phyloP scores from a whole-genome alignment of 2,329 filamentous ascomycete genomes.

The Sporothrix protearum region DNA sequence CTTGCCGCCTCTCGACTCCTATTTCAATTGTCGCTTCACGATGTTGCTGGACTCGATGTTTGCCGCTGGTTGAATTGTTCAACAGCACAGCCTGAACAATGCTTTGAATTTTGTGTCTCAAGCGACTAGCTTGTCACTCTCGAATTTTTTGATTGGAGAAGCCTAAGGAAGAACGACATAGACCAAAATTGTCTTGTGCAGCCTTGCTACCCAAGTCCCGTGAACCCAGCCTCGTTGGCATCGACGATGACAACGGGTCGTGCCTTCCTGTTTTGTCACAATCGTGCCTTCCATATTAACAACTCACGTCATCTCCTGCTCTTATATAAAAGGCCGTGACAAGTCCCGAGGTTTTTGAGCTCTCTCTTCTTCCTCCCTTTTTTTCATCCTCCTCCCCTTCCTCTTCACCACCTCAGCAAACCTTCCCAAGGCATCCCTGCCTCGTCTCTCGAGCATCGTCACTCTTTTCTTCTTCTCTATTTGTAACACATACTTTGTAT shows the following conservation, averaged over 20 bases:
- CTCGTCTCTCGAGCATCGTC: neutral
- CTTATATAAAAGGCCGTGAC: neutral
- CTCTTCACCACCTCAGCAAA: too few relatives aligned
- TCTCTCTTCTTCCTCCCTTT: neutral
- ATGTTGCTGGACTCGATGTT: neutral
- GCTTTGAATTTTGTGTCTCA: neutral
- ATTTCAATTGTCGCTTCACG: neutral
- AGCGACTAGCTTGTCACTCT: neutral
- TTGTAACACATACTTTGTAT: too few relatives aligned
- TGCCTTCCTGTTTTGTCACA: slow-evolving; percentile 1
- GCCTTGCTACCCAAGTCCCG: neutral
- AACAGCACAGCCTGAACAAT: neutral
- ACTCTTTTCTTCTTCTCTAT: neutral
- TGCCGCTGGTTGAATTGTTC: neutral
- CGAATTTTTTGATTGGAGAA: neutral
- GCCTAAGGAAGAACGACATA: neutral
- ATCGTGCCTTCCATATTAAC: neutral
- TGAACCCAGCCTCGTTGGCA: neutral
- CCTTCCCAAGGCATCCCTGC: neutral
- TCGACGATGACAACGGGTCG: neutral
- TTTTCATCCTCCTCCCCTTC: neutral
- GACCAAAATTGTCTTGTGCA: neutral
- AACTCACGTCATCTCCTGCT: neutral
- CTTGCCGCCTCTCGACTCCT: neutral
- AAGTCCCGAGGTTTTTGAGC: neutral